Percentiles rank a stretch among this genome's conserved stretches.
These are phyloP conservation scores for Vitis labrusca DNA, from an alignment of 164 flowering plant genomes.

Conservation along the genomic window DNA sequence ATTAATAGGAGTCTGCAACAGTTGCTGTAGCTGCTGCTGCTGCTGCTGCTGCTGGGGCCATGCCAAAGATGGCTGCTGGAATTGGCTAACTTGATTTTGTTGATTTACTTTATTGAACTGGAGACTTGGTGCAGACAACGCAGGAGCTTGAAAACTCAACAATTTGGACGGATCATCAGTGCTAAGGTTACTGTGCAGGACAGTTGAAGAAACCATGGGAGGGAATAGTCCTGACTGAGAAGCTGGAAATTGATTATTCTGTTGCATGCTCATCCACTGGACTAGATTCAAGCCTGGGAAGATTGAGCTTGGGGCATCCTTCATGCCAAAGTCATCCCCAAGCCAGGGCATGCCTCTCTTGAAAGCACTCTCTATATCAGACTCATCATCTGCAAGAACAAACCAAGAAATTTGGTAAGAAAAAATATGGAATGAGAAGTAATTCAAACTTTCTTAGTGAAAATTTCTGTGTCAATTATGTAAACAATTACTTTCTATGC, in stretches of 20 bases:
- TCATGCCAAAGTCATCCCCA: slow-evolving; percentile 75
- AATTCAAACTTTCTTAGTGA: too few species aligned
- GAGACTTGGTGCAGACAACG: slow-evolving; percentile 39
- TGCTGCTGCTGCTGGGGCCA: slow-evolving; percentile 64
- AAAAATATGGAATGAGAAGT: background rate
- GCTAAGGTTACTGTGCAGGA: slow-evolving; percentile 45
- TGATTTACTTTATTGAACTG: slow-evolving; percentile 58
- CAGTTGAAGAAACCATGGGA: slow-evolving; percentile 46
- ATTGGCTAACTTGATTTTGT: slow-evolving; percentile 46
- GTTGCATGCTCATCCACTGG: slow-evolving; percentile 99
- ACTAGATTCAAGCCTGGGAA: slow-evolving; percentile 86
- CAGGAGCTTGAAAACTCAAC: slow-evolving; percentile 73
- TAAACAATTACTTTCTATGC: too few species aligned
- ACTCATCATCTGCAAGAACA: slow-evolving; percentile 68
- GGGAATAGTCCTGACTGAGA: slow-evolving; percentile 68
- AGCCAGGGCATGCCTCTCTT: slow-evolving; percentile 96
- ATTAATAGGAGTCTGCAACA: slow-evolving; percentile 32
- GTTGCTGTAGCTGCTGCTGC: slow-evolving; percentile 37
- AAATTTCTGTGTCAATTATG: too few species aligned
- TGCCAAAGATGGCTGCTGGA: slow-evolving; percentile 49
- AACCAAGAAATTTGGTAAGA: background rate
- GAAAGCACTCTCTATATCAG: slow-evolving; percentile 74
- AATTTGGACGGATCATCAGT: slow-evolving; percentile 76
- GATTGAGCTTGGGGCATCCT: slow-evolving; percentile 65
- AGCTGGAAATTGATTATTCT: slow-evolving; percentile 63